These are phyloP conservation scores for Corchorus olitorius DNA, from an alignment of 345 rosid genomes.

Conservation along the genomic window DNA sequence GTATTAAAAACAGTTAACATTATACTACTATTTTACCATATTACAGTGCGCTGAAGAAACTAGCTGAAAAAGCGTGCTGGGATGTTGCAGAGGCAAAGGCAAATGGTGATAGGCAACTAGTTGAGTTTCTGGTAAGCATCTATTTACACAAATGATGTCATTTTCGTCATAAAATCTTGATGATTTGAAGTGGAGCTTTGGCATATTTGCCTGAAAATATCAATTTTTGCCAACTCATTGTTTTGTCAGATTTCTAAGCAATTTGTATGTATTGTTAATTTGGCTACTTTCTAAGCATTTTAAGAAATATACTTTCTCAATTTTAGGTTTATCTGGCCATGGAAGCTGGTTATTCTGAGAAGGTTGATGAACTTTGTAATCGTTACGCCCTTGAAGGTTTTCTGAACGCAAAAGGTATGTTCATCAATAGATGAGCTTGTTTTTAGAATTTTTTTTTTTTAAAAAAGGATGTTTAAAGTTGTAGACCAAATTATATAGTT, in stretches of 20 bases:
- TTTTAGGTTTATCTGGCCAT: slow-evolving; percentile 88
- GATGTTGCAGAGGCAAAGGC: slow-evolving; percentile 87
- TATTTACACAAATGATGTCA: not conserved
- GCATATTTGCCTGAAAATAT: not conserved
- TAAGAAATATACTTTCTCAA: slow-evolving; percentile 1
- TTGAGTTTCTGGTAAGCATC: slow-evolving; percentile 70
- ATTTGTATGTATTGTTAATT: not conserved
- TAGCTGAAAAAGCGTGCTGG: slow-evolving; percentile 93
- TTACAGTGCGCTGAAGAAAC: slow-evolving; percentile 67
- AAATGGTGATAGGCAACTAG: slow-evolving; percentile 64
- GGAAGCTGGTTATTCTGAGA: slow-evolving; percentile 97
- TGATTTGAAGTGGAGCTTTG: not conserved
- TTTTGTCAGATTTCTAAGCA: not conserved
- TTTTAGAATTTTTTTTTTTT: not conserved
- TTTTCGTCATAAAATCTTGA: not conserved
- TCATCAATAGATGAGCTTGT: not conserved
- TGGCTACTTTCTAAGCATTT: not conserved
- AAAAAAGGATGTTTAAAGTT: not conserved
- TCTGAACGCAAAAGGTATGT: slow-evolving; percentile 55
- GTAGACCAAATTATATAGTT: not conserved
- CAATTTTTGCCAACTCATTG: not conserved
- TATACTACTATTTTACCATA: slow-evolving; percentile 11
- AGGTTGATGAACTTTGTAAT: slow-evolving; percentile 85
- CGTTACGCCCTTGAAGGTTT: slow-evolving; percentile 81
- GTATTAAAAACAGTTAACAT: slow-evolving; percentile 10